A percentile compares a stretch with the other conserved stretches of the same genome.
Evolutionary conservation across 129 eudicot species (phyloP).

Genomic region (Gnaphalium uliginosum): DNA sequence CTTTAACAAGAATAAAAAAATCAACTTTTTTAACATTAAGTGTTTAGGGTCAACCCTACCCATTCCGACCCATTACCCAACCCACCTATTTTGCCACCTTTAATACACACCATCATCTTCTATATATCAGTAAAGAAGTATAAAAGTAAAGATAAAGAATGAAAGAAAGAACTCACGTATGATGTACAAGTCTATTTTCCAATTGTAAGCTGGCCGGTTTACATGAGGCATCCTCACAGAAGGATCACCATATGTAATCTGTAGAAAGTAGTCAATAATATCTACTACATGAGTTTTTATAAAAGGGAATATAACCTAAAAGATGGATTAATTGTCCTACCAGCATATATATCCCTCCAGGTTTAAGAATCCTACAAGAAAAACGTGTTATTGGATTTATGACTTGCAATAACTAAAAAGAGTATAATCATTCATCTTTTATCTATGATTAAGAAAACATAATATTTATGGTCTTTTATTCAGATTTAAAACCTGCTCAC

Average conservation of each 20-base stretch:
- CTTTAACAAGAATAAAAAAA: not conserved
- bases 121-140: not conserved
- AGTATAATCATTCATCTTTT: not conserved
- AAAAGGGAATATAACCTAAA: conserved; percentile 3
- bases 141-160: not conserved
- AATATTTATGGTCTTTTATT: not conserved
- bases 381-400: conserved; percentile 16
- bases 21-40: not conserved
- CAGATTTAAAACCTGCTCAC: conserved; percentile 78
- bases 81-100: not conserved
- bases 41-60: not conserved
- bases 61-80: not conserved
- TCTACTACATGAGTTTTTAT: not conserved
- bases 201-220: conserved; percentile 67
- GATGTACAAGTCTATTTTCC: conserved; percentile 79
- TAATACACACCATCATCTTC: not conserved
- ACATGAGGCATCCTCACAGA: conserved; percentile 76
- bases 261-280: conserved; percentile 32
- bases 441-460: not conserved
- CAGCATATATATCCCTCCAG: conserved; percentile 95
- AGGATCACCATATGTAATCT: conserved; percentile 99
- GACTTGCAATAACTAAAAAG: conserved; percentile 19
- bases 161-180: conserved; percentile 61
- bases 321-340: conserved; percentile 42
- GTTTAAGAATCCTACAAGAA: conserved; percentile 85